These are phyloP conservation scores for Trametes polyzona DNA, from an alignment of 1,284 basidiomycete genomes.

Conservation along the genomic window DNA sequence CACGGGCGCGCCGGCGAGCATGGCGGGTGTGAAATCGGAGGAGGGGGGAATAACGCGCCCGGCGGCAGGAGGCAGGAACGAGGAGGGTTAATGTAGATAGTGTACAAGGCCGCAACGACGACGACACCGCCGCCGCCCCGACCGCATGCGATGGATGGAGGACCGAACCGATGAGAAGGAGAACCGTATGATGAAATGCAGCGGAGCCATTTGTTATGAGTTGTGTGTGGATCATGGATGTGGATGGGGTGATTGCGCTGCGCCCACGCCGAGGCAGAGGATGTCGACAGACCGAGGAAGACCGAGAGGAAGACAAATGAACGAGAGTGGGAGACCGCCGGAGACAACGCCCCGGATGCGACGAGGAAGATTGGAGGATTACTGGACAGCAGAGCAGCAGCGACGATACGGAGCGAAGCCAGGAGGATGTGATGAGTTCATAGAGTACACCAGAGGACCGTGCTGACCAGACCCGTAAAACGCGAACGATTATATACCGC, in stretches of 20 bases:
- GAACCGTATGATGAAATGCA: neutral
- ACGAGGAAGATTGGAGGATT: neutral
- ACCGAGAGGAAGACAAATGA: neutral
- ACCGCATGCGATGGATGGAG: constrained; percentile 13
- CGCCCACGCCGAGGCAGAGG: neutral
- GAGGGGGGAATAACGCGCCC: neutral
- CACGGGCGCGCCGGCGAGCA: too few species aligned
- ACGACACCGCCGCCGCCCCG: constrained; percentile 1
- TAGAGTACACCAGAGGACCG: neutral
- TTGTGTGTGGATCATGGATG: neutral
- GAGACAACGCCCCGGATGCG: too few species aligned
- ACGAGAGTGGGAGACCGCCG: neutral
- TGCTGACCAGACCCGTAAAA: neutral
- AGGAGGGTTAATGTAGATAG: constrained; percentile 1
- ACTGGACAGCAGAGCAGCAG: too few species aligned
- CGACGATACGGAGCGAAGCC: neutral
- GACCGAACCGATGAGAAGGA: neutral
- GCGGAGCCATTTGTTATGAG: neutral
- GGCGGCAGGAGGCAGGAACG: too few species aligned
- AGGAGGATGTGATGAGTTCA: neutral
- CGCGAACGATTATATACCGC: neutral
- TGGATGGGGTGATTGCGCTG: neutral
- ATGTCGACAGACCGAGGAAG: neutral
- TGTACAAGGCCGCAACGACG: constrained; percentile 14
- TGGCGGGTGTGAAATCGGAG: too few species aligned